Percentiles rank a stretch among this genome's conserved stretches.
These are phyloP conservation scores for Pichia nakasei DNA, from an alignment of 805 yeast species.

Conservation along the genomic window DNA sequence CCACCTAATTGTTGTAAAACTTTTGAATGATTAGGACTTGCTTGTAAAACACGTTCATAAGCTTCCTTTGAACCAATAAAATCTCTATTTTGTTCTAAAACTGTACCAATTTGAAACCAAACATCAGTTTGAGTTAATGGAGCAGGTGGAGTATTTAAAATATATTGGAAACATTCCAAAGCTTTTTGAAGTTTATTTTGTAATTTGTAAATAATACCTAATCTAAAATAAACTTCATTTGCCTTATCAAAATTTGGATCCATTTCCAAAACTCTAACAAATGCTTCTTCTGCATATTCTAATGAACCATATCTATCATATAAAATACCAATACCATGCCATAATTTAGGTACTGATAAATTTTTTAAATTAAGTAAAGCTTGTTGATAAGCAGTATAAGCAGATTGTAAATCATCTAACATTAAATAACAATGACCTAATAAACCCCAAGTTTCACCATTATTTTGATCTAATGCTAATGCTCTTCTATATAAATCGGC, in stretches of 20 bases:
- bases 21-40: constrained; percentile 90
- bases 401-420: constrained; percentile 93
- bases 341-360: constrained; percentile 90
- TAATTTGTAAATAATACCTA: constrained; percentile 94
- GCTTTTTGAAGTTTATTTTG: constrained; percentile 83
- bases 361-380: constrained; percentile 86
- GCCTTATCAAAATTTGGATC: constrained; percentile 96
- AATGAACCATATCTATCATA: constrained; percentile 94
- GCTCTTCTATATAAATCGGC: constrained; percentile 91
- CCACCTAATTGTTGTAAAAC: constrained; percentile 95
- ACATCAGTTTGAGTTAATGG: constrained; percentile 95
- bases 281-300: constrained; percentile 98
- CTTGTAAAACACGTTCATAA: constrained; percentile 82
- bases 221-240: constrained; percentile 88
- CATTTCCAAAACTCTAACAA: constrained; percentile 88
- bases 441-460: constrained; percentile 96
- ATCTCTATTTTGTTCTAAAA: constrained; percentile 87
- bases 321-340: constrained; percentile 98
- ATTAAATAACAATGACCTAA: constrained; percentile 93
- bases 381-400: constrained; percentile 94
- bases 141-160: constrained; percentile 82
- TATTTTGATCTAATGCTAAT: constrained; percentile 67
- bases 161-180: constrained; percentile 90
- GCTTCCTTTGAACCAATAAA: constrained; percentile 91
- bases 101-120: constrained; percentile 98